These are phyloP conservation scores for Thalia dealbata DNA, from an alignment of 176 grass and related monocot genomes.

Conservation along the genomic window DNA sequence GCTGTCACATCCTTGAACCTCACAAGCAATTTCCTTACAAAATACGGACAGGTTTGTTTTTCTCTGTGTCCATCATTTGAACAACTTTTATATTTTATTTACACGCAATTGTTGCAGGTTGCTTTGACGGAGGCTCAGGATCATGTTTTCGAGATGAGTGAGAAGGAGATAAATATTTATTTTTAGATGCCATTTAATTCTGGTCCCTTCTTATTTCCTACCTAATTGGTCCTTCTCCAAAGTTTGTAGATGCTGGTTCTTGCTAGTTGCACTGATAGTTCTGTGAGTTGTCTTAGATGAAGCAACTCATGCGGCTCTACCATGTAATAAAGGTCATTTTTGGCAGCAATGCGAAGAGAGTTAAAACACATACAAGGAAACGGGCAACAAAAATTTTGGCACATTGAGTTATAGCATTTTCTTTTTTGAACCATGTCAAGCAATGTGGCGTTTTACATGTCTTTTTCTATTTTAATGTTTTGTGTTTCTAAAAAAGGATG, in stretches of 20 bases:
- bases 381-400: neutral
- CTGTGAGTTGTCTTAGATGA: neutral
- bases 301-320: neutral
- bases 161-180: slow-evolving; percentile 82
- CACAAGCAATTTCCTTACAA: slow-evolving; percentile 76
- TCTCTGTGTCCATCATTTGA: neutral
- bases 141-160: slow-evolving; percentile 80
- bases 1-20: slow-evolving; percentile 67
- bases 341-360: neutral
- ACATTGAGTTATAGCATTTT: neutral
- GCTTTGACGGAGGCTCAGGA: slow-evolving; percentile 73
- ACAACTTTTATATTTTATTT: slow-evolving; percentile 18
- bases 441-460: too few relatives aligned
- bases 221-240: neutral
- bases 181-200: slow-evolving; percentile 42
- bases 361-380: neutral
- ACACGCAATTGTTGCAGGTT: slow-evolving; percentile 50
- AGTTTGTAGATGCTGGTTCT: neutral
- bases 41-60: slow-evolving; percentile 74
- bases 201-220: neutral
- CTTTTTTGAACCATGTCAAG: neutral
- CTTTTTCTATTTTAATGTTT: too few relatives aligned
- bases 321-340: too few relatives aligned
- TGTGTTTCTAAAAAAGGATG: too few relatives aligned
- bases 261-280: neutral